Evolutionary conservation across 805 yeast genomes (phyloP).

Genomic region (Nakazawaea ernobii): DNA sequence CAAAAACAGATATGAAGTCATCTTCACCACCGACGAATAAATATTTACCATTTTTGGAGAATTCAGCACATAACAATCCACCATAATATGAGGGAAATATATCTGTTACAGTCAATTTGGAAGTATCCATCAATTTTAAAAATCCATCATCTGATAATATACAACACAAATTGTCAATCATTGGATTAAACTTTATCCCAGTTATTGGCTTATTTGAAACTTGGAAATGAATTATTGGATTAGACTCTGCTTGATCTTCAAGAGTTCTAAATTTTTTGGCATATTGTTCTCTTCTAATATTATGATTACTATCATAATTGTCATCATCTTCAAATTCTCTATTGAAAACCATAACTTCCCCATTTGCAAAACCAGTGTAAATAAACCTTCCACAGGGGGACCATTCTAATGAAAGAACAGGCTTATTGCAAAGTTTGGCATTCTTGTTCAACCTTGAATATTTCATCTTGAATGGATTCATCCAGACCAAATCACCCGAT

Average conservation of each 20-base stretch:
- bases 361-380: conserved; percentile 58
- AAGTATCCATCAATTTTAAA: conserved; percentile 49
- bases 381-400: conserved; percentile 39
- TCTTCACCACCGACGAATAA: conserved; percentile 50
- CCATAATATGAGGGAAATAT: conserved; percentile 61
- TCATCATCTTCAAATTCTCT: conserved; percentile 44
- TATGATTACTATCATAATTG: conserved; percentile 16
- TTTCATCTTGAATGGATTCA: conserved; percentile 45
- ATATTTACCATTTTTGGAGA: conserved; percentile 44
- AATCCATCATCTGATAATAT: conserved; percentile 65
- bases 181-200: conserved; percentile 36
- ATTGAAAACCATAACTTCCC: conserved; percentile 49
- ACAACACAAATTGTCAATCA: conserved; percentile 32
- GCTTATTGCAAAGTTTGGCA: conserved; percentile 35
- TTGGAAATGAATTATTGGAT: conserved; percentile 59
- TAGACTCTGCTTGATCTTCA: conserved; percentile 14
- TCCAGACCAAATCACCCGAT: conserved; percentile 60
- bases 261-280: conserved; percentile 24
- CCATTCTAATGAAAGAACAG: conserved; percentile 45
- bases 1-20: conserved; percentile 41
- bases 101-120: conserved; percentile 39
- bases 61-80: conserved; percentile 46
- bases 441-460: conserved; percentile 49
- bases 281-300: conserved; percentile 26
- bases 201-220: conserved; percentile 58